phyloP scores from a whole-genome alignment of 495 filamentous ascomycete genomes.

The Aspergillus indologenus region DNA sequence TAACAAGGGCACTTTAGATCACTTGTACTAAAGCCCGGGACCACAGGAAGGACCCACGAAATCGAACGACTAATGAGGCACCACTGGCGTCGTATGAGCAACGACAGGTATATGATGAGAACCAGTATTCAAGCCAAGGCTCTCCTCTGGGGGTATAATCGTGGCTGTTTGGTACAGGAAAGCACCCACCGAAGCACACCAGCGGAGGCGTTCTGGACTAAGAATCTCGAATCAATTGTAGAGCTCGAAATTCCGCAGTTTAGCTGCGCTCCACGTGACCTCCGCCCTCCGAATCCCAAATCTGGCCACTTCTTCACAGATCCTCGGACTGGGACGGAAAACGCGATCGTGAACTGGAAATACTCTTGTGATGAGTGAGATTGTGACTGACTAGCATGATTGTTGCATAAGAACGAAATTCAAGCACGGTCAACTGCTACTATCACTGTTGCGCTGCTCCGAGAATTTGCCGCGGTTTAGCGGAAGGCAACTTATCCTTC shows the following conservation, averaged over 20 bases:
- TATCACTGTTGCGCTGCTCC: background rate
- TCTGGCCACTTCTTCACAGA: background rate
- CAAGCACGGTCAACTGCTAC: background rate
- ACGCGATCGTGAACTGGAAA: background rate
- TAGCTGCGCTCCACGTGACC: slow-evolving; percentile 25
- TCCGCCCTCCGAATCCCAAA: slow-evolving; percentile 1
- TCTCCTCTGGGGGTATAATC: slow-evolving; percentile 2
- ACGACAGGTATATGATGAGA: slow-evolving; percentile 1
- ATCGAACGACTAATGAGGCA: background rate
- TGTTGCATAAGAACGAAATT: background rate
- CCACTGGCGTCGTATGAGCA: background rate
- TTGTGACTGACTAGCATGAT: background rate
- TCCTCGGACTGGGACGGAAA: background rate
- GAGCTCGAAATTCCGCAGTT: slow-evolving; percentile 24
- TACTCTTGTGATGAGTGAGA: background rate
- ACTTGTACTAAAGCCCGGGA: background rate
- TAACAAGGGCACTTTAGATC: background rate
- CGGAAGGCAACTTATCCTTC: background rate
- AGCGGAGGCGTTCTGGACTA: slow-evolving; percentile 17
- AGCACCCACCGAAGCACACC: slow-evolving; percentile 15
- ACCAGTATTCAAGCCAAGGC: background rate
- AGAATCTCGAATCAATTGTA: slow-evolving; percentile 20
- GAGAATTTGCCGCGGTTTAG: background rate
- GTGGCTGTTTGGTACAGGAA: slow-evolving; percentile 8
- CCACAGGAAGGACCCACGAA: background rate